Evolutionary conservation across 2,329 filamentous ascomycete genomes (phyloP).

Genomic region (Colletotrichum coccodes): DNA sequence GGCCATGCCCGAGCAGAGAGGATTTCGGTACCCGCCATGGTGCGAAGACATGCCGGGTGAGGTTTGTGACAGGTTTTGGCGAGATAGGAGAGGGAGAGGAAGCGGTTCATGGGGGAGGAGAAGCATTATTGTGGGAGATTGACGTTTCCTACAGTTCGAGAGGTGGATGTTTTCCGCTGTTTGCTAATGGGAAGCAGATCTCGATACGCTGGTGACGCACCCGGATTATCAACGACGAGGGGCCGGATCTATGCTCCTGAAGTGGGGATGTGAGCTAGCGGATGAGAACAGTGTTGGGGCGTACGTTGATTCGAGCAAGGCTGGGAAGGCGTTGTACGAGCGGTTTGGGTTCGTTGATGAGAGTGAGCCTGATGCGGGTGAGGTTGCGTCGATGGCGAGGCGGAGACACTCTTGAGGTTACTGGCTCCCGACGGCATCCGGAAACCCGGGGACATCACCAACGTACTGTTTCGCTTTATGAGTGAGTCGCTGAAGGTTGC

Average conservation of each 20-base stretch:
- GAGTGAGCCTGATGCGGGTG: background rate
- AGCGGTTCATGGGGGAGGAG: conserved; percentile 4
- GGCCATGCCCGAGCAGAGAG: conserved; percentile 10
- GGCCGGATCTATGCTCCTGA: conserved; percentile 37
- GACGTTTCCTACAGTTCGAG: background rate
- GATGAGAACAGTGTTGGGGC: conserved; percentile 34
- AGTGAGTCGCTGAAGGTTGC: too few species aligned
- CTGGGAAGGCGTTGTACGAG: conserved; percentile 11
- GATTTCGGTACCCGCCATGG: conserved; percentile 20
- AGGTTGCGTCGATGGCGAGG: conserved; percentile 3
- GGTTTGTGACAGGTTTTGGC: conserved; percentile 9
- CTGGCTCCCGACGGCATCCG: background rate
- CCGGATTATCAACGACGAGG: conserved; percentile 40
- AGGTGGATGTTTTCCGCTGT: background rate
- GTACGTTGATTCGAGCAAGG: conserved; percentile 38
- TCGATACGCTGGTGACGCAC: conserved; percentile 39
- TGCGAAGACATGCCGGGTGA: conserved; percentile 17
- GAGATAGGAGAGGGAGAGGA: background rate
- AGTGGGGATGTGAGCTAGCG: conserved; percentile 38
- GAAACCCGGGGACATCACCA: background rate
- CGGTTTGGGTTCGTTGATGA: conserved; percentile 24
- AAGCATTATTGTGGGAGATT: conserved; percentile 20
- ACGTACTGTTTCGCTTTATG: too few species aligned
- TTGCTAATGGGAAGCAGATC: conserved; percentile 22
- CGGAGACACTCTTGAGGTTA: background rate